Evolutionary conservation across 2,329 filamentous ascomycete genomes (phyloP).

Genomic region (Pestalotiopsis sp.): DNA sequence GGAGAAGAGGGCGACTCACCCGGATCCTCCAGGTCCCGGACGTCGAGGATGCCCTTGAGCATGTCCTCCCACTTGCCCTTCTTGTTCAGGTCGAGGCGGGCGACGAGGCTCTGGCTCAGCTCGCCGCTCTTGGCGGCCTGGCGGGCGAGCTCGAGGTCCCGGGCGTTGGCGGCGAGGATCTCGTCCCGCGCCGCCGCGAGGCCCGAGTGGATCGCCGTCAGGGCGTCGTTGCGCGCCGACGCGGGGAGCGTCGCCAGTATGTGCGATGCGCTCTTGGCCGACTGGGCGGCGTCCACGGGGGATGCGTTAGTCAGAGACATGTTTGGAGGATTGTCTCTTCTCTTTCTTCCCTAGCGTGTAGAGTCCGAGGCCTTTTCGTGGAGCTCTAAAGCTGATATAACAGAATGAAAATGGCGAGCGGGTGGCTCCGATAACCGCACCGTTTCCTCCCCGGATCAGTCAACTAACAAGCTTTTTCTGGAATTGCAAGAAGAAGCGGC

Average conservation of each 20-base stretch:
- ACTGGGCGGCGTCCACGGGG: constrained; percentile 72
- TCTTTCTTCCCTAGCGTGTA: background rate
- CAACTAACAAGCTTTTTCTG: background rate
- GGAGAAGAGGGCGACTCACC: constrained; percentile 50
- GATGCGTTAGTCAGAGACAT: constrained; percentile 93
- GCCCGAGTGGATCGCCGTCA: constrained; percentile 80
- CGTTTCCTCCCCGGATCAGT: background rate
- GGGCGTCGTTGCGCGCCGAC: constrained; percentile 76
- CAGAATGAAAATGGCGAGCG: background rate
- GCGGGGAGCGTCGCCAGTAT: constrained; percentile 78
- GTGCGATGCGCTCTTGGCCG: constrained; percentile 80
- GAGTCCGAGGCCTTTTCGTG: too few species aligned
- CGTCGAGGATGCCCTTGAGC: constrained; percentile 91
- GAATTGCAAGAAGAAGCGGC: background rate
- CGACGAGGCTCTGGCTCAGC: constrained; percentile 80
- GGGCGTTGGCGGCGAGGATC: constrained; percentile 84
- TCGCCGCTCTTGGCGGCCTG: constrained; percentile 73
- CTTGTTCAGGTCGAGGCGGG: constrained; percentile 81
- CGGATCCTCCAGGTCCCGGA: constrained; percentile 81
- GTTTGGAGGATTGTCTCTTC: background rate
- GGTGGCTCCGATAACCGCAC: constrained; percentile 9
- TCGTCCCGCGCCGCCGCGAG: constrained; percentile 67
- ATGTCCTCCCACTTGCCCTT: constrained; percentile 97
- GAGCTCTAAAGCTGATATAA: too few species aligned
- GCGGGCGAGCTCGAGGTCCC: constrained; percentile 74